Conservation (phyloP, 2,329 filamentous ascomycete genomes). For the Aureobasidium vineae region DNA sequence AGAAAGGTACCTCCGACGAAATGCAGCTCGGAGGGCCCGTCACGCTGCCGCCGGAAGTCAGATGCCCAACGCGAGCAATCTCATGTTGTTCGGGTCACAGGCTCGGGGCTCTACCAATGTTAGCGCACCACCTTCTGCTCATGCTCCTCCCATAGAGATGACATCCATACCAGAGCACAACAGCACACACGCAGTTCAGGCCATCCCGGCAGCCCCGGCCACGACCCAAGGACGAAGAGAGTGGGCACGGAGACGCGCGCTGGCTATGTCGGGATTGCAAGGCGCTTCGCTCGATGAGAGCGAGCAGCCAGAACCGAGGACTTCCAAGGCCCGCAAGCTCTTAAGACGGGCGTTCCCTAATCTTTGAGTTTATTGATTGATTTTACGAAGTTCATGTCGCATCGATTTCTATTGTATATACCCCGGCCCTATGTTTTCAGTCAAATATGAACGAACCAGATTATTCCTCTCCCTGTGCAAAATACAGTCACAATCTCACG, state of each 20-base stretch:
- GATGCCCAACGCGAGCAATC: conserved; percentile 18
- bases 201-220: conserved; percentile 12
- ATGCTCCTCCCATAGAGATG: conserved; percentile 22
- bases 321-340: conserved; percentile 17
- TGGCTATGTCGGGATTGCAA: conserved; percentile 43
- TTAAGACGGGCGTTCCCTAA: conserved; percentile 11
- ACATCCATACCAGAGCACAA: conserved; percentile 10
- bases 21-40: conserved; percentile 51
- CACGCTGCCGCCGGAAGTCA: conserved; percentile 1
- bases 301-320: conserved; percentile 31
- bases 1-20: conserved; percentile 65
- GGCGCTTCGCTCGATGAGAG: conserved; percentile 33
- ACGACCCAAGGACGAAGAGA: conserved; percentile 37
- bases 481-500: too few relatives aligned
- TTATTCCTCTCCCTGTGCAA: too few relatives aligned
- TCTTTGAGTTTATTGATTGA: background rate
- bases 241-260: conserved; percentile 48
- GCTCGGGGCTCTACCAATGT: background rate
- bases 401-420: background rate
- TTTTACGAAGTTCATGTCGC: background rate
- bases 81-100: background rate
- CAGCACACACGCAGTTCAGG: background rate
- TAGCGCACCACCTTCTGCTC: background rate
- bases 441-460: too few relatives aligned
- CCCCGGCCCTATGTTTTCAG: background rate